Conservation (phyloP, 2,329 filamentous ascomycete species). For the Cucurbitaria berberidis region DNA sequence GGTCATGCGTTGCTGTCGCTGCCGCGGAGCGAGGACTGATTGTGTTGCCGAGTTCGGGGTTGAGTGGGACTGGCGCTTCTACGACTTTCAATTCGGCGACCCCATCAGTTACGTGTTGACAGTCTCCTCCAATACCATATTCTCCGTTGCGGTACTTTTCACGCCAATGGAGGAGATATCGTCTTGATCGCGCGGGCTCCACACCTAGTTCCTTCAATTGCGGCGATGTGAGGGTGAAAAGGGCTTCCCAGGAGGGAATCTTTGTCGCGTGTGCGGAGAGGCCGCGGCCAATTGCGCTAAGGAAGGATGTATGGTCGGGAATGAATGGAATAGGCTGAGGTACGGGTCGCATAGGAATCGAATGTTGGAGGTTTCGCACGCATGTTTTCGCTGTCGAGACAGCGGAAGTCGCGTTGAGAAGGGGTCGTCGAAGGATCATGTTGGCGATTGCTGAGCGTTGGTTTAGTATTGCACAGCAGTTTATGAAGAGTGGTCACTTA, state of each 20-base stretch:
- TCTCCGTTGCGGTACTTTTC: constrained; percentile 80
- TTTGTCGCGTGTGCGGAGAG: constrained; percentile 83
- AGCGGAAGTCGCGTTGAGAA: constrained; percentile 34
- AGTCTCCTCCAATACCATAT: constrained; percentile 82
- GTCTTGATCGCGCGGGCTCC: constrained; percentile 80
- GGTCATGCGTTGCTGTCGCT: constrained; percentile 60
- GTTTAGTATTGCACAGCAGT: background rate
- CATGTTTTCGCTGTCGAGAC: constrained; percentile 37
- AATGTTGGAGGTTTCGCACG: constrained; percentile 48
- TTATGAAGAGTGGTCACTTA: background rate
- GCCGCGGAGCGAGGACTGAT: constrained; percentile 35
- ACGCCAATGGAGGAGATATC: constrained; percentile 87
- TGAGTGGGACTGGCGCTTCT: constrained; percentile 56
- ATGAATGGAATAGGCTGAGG: constrained; percentile 83
- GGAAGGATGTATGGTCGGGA: constrained; percentile 83
- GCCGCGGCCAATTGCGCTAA: constrained; percentile 87
- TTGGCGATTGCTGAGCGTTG: constrained; percentile 13
- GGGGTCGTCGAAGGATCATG: constrained; percentile 47
- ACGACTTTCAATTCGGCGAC: constrained; percentile 64
- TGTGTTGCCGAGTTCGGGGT: constrained; percentile 30
- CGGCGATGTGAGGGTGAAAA: constrained; percentile 79
- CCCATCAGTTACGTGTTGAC: constrained; percentile 70
- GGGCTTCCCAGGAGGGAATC: constrained; percentile 86
- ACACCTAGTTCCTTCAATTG: constrained; percentile 83
- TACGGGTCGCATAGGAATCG: constrained; percentile 53